phyloP scores from a whole-genome alignment of 2,329 filamentous ascomycete genomes.

The Cadophora gregata region DNA sequence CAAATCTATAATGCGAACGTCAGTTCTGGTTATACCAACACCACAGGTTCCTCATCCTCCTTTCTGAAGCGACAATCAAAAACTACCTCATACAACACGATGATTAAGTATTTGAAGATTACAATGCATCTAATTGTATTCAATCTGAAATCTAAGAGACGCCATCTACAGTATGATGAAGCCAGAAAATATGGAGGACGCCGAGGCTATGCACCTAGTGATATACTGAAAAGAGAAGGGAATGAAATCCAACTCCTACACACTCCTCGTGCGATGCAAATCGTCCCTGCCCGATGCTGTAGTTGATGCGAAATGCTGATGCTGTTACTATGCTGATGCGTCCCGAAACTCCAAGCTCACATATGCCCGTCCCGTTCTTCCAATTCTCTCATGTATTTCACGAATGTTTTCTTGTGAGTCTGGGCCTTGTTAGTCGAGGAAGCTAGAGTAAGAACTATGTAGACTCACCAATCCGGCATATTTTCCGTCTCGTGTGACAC shows the following conservation, averaged over 20 bases:
- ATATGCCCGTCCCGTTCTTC: conserved; percentile 57
- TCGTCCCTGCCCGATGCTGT: neutral
- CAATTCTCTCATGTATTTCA: conserved; percentile 88
- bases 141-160: neutral
- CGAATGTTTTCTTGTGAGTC: conserved; percentile 96
- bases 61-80: neutral
- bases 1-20: neutral
- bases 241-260: conserved; percentile 21
- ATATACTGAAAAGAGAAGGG: conserved; percentile 21
- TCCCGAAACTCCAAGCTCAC: conserved; percentile 16
- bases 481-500: conserved; percentile 81
- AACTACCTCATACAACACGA: neutral
- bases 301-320: conserved; percentile 21
- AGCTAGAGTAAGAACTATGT: neutral
- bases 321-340: conserved; percentile 22
- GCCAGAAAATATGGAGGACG: neutral
- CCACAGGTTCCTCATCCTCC: neutral
- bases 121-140: conserved; percentile 2
- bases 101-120: neutral
- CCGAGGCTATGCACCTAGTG: conserved; percentile 23
- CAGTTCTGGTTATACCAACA: no score
- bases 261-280: neutral
- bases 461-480: conserved; percentile 83
- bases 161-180: neutral
- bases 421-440: conserved; percentile 44